Evolutionary conservation across 352 stramenopile genomes (phyloP).

Genomic region (Pythium rhizo-oryzae): DNA sequence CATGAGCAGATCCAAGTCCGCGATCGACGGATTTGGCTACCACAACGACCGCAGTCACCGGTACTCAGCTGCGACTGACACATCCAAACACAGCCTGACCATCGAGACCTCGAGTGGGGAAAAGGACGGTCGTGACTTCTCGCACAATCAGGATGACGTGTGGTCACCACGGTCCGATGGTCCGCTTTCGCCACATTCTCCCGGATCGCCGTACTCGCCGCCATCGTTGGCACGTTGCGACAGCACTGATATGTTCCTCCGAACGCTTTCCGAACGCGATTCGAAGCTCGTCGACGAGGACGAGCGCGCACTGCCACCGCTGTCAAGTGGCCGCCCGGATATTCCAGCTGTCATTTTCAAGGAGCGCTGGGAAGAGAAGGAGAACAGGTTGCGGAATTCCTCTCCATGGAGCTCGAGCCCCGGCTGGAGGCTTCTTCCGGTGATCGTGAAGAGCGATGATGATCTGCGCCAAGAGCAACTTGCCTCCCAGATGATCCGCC

Average conservation of each 20-base stretch:
- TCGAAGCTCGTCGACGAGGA: slow-evolving; percentile 65
- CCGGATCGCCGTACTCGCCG: slow-evolving; percentile 59
- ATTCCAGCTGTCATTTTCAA: slow-evolving; percentile 90
- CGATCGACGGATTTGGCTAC: neutral
- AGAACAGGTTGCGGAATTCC: slow-evolving; percentile 85
- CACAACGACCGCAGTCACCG: slow-evolving; percentile 29
- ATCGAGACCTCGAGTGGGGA: slow-evolving; percentile 45
- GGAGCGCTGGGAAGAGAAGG: slow-evolving; percentile 95
- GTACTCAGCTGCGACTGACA: slow-evolving; percentile 15
- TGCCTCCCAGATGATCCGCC: slow-evolving; percentile 95
- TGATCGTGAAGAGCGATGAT: slow-evolving; percentile 99
- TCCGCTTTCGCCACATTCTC: slow-evolving; percentile 53
- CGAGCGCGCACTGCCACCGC: slow-evolving; percentile 38
- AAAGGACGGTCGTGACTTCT: slow-evolving; percentile 9
- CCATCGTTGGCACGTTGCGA: slow-evolving; percentile 64
- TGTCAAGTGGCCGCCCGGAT: slow-evolving; percentile 33
- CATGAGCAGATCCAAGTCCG: neutral
- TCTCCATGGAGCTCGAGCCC: slow-evolving; percentile 85
- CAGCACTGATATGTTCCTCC: slow-evolving; percentile 76
- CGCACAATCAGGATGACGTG: slow-evolving; percentile 21
- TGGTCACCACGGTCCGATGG: slow-evolving; percentile 73
- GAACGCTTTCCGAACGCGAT: slow-evolving; percentile 70
- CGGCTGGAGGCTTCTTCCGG: slow-evolving; percentile 90
- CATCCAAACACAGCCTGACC: slow-evolving; percentile 42
- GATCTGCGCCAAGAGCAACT: slow-evolving; percentile 98